phyloP scores from a whole-genome alignment of 495 filamentous ascomycete species.

The Sabuloglossum arenarium region DNA sequence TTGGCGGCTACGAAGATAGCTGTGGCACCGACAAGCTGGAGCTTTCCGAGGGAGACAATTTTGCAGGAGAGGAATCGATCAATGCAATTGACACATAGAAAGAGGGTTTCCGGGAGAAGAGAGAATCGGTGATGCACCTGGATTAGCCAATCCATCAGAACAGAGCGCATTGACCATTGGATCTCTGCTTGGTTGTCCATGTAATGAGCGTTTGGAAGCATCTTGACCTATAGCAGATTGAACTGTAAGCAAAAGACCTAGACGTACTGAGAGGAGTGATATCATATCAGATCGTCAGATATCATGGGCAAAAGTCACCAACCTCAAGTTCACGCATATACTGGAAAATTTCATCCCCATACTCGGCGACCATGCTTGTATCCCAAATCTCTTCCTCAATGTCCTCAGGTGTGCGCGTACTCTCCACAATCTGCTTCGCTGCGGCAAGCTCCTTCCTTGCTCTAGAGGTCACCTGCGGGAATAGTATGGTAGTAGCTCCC shows the following conservation, averaged over 20 bases:
- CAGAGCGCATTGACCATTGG: constrained; percentile 95
- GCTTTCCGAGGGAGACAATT: constrained; percentile 80
- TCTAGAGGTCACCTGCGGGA: constrained; percentile 39
- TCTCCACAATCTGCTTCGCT: constrained; percentile 47
- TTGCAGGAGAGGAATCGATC: constrained; percentile 92
- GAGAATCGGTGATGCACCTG: constrained; percentile 87
- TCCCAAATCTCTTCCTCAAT: constrained; percentile 79
- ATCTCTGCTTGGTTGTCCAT: constrained; percentile 97
- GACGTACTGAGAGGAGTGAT: neutral
- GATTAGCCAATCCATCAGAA: constrained; percentile 95
- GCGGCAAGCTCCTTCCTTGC: constrained; percentile 42
- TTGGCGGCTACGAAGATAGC: constrained; percentile 93
- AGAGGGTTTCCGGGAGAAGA: constrained; percentile 83
- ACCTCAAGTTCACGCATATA: constrained; percentile 87
- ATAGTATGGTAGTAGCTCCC: constrained; percentile 48
- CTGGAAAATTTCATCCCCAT: constrained; percentile 81
- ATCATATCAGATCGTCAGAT: neutral
- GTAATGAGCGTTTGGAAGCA: constrained; percentile 76
- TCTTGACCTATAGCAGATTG: constrained; percentile 34
- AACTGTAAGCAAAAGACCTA: neutral
- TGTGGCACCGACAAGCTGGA: constrained; percentile 90
- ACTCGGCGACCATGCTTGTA: constrained; percentile 96
- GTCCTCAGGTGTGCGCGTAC: constrained; percentile 34
- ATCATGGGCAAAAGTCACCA: constrained; percentile 17
- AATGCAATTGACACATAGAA: constrained; percentile 84